These are phyloP conservation scores for Mentha longifolia DNA, from an alignment of 257 asterid genomes.

Conservation along the genomic window DNA sequence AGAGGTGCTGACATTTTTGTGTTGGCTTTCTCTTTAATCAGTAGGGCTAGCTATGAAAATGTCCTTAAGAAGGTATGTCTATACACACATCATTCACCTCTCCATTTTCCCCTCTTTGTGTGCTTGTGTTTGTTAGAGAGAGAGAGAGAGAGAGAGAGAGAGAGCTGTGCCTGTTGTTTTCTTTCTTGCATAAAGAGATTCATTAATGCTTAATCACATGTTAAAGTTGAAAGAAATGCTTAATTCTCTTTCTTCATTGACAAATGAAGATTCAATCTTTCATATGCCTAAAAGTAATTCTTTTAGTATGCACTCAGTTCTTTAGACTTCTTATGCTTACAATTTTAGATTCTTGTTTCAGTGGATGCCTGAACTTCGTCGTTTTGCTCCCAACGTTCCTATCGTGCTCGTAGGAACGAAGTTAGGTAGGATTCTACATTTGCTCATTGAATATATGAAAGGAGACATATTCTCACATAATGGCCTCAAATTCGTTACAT, in stretches of 20 bases:
- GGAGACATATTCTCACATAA: neutral
- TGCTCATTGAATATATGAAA: neutral
- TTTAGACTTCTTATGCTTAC: neutral
- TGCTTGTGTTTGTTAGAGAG: neutral
- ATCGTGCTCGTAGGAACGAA: constrained; percentile 94
- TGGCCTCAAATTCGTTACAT: constrained; percentile 7
- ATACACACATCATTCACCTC: no score
- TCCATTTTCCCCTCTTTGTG: neutral
- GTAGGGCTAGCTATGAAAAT: constrained; percentile 93
- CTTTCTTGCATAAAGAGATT: constrained; percentile 22
- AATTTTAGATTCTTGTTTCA: constrained; percentile 45
- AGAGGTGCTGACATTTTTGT: constrained; percentile 95
- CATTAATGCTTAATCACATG: neutral
- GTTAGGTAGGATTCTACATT: constrained; percentile 55
- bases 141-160: neutral
- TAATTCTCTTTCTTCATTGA: neutral
- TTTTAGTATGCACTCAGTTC: neutral
- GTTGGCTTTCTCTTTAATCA: constrained; percentile 89
- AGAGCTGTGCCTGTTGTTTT: neutral
- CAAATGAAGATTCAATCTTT: neutral
- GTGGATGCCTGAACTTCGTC: constrained; percentile 99
- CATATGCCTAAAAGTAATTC: neutral
- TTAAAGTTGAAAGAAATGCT: neutral
- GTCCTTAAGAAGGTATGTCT: constrained; percentile 97
- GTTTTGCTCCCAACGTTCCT: constrained; percentile 97